Base-by-base conservation (phyloP, 768 basidiomycete genomes). In the Ramaria rubella region DNA sequence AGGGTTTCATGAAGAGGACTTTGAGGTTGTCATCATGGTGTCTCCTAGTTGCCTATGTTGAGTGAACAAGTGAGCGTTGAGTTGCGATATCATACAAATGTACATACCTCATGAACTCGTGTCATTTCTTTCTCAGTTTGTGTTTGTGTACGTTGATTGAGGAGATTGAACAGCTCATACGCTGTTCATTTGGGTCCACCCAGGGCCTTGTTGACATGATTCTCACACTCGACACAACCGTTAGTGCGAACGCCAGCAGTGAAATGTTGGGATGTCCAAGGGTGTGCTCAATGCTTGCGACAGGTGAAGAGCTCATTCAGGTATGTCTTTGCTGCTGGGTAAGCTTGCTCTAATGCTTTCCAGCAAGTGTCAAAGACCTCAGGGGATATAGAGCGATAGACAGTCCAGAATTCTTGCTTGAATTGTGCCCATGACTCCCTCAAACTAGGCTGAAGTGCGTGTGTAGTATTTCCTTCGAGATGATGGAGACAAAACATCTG, bases 401-500 rank as follows among this genome's bases (percentile, higher is more conserved):
- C 58, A 23, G 5, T 43, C 69, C 70, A 73, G 52, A 73, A 72
- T n/a, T 62, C 56, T 11, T 0, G 0, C 65, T 49, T 11, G 53
- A 33, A 1, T 59, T 53, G 43, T 71, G 49, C n/a, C 12, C 21
- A 29, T 58, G 5, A 15, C 63, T 60, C 27, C n/a, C 21, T 21
- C 14, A 50, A 46, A 27, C 12, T 8, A 7, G 29, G 7, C 15
- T n/a, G 27, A 15, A 71, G 46, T 29, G 68, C 62, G 3, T 58
- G 30, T 5, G 62, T 54, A 1, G 70, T 58, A 53, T 73, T 73
- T 3, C 63, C 63, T 27, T 60, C 49, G 3, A 72, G 63, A 52
- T 73, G 70, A 44, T 68, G 58, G 11, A 73, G 57, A 51, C 70
- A 73, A 49, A 61, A 71, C 4, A 67, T 24, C 42, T 72, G 69